Evolutionary conservation across 441 rosid species (phyloP), one percentile per base, ranked within the genome.

Genomic region (Mallotus repandus): DNA sequence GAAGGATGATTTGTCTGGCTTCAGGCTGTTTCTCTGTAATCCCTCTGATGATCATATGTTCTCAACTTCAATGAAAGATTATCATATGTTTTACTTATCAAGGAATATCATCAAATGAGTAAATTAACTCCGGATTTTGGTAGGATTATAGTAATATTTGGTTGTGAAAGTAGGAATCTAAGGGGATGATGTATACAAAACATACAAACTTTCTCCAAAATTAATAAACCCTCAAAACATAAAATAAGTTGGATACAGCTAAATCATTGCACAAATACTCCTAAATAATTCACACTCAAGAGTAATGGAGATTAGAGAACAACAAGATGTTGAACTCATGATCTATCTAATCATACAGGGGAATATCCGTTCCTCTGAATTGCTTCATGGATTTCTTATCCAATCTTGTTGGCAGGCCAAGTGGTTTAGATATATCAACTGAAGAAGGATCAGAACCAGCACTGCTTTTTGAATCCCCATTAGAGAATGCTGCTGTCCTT

Each of bases 281-380:
- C 73, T 55, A 73, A 48, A 15, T 64, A 49, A 50, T 77, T 46
- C 80, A 79, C 69, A 60, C 57, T 75, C n/a, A 68, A 41, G 64
- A 69, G 43, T 3, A 66, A 50, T 45, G 49, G 11, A 45, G 49
- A 59, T 38, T 38, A 49, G 43, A 76, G 79, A 75, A 84, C 96
- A 93, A 89, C 89, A 84, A 90, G 93, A 67, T 69, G 92, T 91
- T 89, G 89, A 81, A 84, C 78, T 69, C 67, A 70, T 15, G 62
- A 68, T 41, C 70, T 56, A 76, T 68, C 74, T 77, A 81, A 74
- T 75, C 78, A 69, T 74, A 75, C 74, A 76, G 71, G n/a, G 72
- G 43, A 61, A 64, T 74, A 45, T 70, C 78, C 22, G 78, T 59
- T 80, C 81, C 85, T 75, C 75, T 73, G 43, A 11, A 55, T 59